Evolutionary conservation across 768 basidiomycete species (phyloP).

Genomic region (Flagelloscypha sp.): DNA sequence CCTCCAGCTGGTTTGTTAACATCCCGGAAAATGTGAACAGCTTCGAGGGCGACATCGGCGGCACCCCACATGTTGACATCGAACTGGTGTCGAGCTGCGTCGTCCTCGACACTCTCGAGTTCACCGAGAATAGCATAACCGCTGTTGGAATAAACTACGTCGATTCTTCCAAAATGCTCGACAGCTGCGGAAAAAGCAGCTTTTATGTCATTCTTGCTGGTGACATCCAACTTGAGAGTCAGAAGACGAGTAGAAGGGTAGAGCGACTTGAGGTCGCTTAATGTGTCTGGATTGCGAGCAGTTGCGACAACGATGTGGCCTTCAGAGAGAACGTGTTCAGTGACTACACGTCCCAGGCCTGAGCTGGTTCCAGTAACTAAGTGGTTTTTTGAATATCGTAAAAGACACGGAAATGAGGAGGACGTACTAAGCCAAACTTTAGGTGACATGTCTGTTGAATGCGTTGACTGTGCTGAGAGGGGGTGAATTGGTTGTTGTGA

Average conservation of each 20-base stretch:
- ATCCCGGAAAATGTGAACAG: slow-evolving; percentile 26
- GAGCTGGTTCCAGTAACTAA: slow-evolving; percentile 31
- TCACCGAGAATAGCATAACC: slow-evolving; percentile 15
- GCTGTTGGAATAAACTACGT: slow-evolving; percentile 31
- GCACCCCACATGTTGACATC: slow-evolving; percentile 21
- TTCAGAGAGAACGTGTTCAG: slow-evolving; percentile 20
- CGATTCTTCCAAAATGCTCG: slow-evolving; percentile 23
- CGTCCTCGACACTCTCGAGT: slow-evolving; percentile 16
- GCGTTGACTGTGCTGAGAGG: too few species aligned
- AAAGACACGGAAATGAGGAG: too few species aligned
- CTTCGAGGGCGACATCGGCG: slow-evolving; percentile 19
- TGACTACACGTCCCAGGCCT: slow-evolving; percentile 25
- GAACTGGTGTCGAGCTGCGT: slow-evolving; percentile 15
- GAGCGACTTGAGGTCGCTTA: slow-evolving; percentile 18
- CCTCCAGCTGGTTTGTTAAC: slow-evolving; percentile 25
- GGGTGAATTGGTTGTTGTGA: too few species aligned
- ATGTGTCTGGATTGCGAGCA: slow-evolving; percentile 20
- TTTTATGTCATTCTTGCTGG: slow-evolving; percentile 14
- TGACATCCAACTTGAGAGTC: slow-evolving; percentile 24
- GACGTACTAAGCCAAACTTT: too few species aligned
- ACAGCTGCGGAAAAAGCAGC: slow-evolving; percentile 18
- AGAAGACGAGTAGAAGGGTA: slow-evolving; percentile 21
- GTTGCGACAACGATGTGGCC: slow-evolving; percentile 30
- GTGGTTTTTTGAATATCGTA: too few species aligned
- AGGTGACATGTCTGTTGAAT: too few species aligned